Conservation (phyloP, 345 rosid genomes). For the Zanthoxylum bungeanum region DNA sequence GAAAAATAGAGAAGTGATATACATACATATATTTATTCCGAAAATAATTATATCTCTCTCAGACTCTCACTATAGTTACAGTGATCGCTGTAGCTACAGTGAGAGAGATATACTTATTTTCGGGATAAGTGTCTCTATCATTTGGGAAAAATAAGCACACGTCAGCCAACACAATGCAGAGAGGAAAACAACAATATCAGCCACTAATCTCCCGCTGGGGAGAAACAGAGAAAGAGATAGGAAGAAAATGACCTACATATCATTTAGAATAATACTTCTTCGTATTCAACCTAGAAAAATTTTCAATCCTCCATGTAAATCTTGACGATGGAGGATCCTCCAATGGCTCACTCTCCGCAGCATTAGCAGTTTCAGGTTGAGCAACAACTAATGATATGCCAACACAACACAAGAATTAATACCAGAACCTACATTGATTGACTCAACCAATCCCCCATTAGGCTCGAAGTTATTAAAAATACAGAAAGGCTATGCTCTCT, state of each 20-base stretch:
- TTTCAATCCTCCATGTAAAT: slow-evolving; percentile 73
- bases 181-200: slow-evolving; percentile 15
- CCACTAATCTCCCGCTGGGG: background rate
- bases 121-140: too few species aligned
- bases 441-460: background rate
- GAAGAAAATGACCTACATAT: slow-evolving; percentile 27
- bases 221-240: background rate
- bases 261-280: slow-evolving; percentile 86
- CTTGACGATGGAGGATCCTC: too few species aligned
- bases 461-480: background rate
- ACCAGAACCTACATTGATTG: background rate
- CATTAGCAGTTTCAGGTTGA: too few species aligned
- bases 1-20: too few species aligned
- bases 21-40: too few species aligned
- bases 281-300: slow-evolving; percentile 69
- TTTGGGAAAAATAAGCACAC: slow-evolving; percentile 75
- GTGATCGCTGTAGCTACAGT: too few species aligned
- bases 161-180: slow-evolving; percentile 44
- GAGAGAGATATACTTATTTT: too few species aligned
- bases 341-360: too few species aligned
- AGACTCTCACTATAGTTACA: too few species aligned
- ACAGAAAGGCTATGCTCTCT: background rate
- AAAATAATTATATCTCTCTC: too few species aligned
- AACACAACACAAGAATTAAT: background rate
- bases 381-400: slow-evolving; percentile 27